These are phyloP conservation scores for Trametes cingulata DNA, from an alignment of 768 basidiomycete genomes.

Conservation along the genomic window DNA sequence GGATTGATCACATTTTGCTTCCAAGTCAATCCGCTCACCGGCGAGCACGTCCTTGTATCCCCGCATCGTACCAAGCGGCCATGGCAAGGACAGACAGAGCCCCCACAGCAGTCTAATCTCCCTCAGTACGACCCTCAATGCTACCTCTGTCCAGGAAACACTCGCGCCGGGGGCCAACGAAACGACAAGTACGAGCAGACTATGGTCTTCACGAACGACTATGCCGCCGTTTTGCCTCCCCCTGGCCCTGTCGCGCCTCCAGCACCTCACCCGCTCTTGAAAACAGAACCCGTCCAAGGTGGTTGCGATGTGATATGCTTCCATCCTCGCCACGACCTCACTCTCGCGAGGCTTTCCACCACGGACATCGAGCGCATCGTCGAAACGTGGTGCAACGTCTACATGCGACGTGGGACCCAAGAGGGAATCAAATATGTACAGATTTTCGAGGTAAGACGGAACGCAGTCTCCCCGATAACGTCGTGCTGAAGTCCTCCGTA, in stretches of 20 bases:
- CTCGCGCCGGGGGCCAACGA: slow-evolving; percentile 64
- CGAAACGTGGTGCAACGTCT: slow-evolving; percentile 71
- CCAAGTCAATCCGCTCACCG: slow-evolving; percentile 78
- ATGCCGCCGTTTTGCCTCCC: slow-evolving; percentile 71
- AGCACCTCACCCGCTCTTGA: slow-evolving; percentile 60
- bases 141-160: slow-evolving; percentile 88
- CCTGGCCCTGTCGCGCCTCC: slow-evolving; percentile 56
- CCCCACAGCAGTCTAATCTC: slow-evolving; percentile 51
- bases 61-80: slow-evolving; percentile 90
- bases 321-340: slow-evolving; percentile 83
- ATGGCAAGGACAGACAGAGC: slow-evolving; percentile 87
- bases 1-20: not conserved
- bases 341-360: slow-evolving; percentile 64
- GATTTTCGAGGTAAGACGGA: slow-evolving; percentile 75
- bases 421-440: slow-evolving; percentile 81
- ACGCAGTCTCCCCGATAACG: not conserved
- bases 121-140: slow-evolving; percentile 72
- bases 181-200: slow-evolving; percentile 73
- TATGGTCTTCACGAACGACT: slow-evolving; percentile 80
- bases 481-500: not conserved
- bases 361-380: slow-evolving; percentile 66
- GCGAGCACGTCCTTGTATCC: slow-evolving; percentile 79
- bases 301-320: slow-evolving; percentile 89
- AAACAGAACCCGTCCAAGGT: slow-evolving; percentile 69
- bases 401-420: slow-evolving; percentile 56